These are phyloP conservation scores for Neurospora sp. DNA, from an alignment of 495 filamentous ascomycete species.

Conservation along the genomic window DNA sequence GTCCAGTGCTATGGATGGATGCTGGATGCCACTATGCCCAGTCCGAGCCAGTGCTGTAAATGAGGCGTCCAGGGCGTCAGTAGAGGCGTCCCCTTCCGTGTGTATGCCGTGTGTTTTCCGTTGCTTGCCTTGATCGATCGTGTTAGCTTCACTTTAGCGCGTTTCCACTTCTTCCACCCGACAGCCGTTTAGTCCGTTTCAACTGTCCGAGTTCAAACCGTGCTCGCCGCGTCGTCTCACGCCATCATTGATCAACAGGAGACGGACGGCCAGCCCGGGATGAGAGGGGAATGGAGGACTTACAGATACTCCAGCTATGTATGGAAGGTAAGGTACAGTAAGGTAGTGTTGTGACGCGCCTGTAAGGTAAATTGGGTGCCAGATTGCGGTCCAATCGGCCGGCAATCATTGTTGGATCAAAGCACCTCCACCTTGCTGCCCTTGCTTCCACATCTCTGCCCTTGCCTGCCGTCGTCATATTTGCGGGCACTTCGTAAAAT, in stretches of 20 bases:
- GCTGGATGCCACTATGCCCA: background rate
- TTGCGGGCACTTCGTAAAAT: background rate
- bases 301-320: background rate
- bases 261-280: background rate
- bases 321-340: background rate
- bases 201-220: background rate
- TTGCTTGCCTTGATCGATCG: background rate
- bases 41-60: background rate
- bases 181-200: background rate
- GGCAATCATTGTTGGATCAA: background rate
- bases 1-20: background rate
- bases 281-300: background rate
- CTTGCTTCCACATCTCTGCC: background rate
- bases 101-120: background rate
- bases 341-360: background rate
- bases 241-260: background rate
- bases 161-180: background rate
- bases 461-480: background rate
- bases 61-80: background rate
- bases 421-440: background rate
- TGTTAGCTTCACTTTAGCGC: background rate
- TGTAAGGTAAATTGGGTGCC: background rate
- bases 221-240: background rate
- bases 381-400: background rate
- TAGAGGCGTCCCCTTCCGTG: background rate